Evolutionary conservation across 2,329 filamentous ascomycete species (phyloP), one percentile per base, ranked within the genome.

Genomic region (Aspergillus jensenii): DNA sequence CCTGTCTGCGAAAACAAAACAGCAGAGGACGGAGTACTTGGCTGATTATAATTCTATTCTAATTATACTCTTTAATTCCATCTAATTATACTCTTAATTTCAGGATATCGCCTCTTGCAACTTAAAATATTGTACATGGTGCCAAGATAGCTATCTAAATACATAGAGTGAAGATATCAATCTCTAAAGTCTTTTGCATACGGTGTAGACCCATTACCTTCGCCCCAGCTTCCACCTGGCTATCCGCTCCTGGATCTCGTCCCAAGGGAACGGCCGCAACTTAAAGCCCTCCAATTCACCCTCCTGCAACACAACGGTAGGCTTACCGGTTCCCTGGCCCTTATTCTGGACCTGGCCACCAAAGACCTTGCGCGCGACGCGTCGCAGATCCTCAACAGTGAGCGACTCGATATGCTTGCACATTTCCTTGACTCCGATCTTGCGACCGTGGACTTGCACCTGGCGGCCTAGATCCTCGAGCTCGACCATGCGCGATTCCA

Each of bases 401-500:
- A 99, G 80, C 6, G 80, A 82, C 70, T 96, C 90, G 65, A 99
- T 99, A 71, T 87, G 87, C 51, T 80, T 80, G 71, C 93, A 96
- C 93, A 99, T 98, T 72, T 98, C 93, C 64, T 86, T 86, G 7
- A 97, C 93, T 2, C 93, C 90, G 6, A 98, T 86, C 79, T 97
- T 96, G 65, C 87, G 85, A 21, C 93, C 95, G 72, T 98, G 93
- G n/a, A 97, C 91, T 79, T 98, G 95, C 11, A 99, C 91, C 74
- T 97, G 93, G 62, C 95, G 82, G 21, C 95, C 95, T 0, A 99
- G 83, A 73, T 99, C 95, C 77, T 99, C 95, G 6, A 99, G 84
- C 79, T 98, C 95, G 9, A 99, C 92, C 92, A 99, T 97, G 59
- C 95, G 85, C 66, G 87, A 92, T 79, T 99, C 95, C 27, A 99